Percentiles rank a stretch among this genome's conserved stretches.
Evolutionary conservation across 495 filamentous ascomycete genomes (phyloP).

Genomic region (Annulohypoxylon maeteangense): DNA sequence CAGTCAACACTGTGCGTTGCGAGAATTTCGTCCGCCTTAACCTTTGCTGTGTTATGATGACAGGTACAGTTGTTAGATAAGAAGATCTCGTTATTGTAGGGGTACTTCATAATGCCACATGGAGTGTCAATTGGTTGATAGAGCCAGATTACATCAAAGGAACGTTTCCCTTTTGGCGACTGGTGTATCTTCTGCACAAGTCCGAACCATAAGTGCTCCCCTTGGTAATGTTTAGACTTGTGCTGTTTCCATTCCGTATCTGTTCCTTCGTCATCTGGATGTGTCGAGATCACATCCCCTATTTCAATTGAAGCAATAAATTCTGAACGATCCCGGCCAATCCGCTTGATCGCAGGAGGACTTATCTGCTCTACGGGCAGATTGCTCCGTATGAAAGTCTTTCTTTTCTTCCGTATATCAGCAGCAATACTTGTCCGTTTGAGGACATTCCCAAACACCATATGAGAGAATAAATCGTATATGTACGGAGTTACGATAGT

Average conservation of each 20-base stretch:
- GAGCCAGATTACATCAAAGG: slow-evolving; percentile 75
- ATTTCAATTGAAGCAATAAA: slow-evolving; percentile 44
- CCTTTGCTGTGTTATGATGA: slow-evolving; percentile 48
- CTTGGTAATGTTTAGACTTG: slow-evolving; percentile 48
- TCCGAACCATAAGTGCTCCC: slow-evolving; percentile 68
- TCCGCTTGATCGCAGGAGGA: slow-evolving; percentile 22
- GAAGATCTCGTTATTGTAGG: slow-evolving; percentile 76
- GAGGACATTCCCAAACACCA: slow-evolving; percentile 67
- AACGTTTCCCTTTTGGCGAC: slow-evolving; percentile 45
- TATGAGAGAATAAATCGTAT: slow-evolving; percentile 68
- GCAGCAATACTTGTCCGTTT: slow-evolving; percentile 31
- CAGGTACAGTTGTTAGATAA: slow-evolving; percentile 82
- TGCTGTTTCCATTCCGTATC: slow-evolving; percentile 66
- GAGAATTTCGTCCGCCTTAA: slow-evolving; percentile 64
- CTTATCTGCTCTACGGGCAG: slow-evolving; percentile 13
- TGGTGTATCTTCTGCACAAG: slow-evolving; percentile 68
- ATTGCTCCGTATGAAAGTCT: slow-evolving; percentile 20
- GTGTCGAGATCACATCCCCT: slow-evolving; percentile 57
- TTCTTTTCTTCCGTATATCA: slow-evolving; percentile 17
- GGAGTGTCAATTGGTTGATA: slow-evolving; percentile 75
- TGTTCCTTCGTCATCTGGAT: slow-evolving; percentile 47
- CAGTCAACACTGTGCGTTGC: slow-evolving; percentile 66
- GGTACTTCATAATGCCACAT: slow-evolving; percentile 71
- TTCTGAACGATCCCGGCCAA: background rate
- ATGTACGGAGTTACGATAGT: slow-evolving; percentile 78